Base-by-base conservation (phyloP, 2,329 filamentous ascomycete species). In the Spiromastix sp. region DNA sequence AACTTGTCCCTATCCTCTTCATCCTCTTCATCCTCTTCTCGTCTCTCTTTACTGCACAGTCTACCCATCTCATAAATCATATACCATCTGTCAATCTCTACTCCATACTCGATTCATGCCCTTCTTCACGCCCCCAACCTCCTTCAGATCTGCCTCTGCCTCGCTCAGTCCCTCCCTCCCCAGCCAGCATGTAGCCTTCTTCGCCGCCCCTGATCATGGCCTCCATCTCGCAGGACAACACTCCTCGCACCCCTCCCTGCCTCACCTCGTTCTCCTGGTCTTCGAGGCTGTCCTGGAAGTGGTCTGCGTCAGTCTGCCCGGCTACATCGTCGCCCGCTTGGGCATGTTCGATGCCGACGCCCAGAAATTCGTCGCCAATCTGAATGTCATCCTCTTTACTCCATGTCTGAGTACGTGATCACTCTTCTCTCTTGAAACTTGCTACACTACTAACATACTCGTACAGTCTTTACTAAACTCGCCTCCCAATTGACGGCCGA, bases 311-410 rank as follows among this genome's bases (percentile, higher is more conserved):
- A 89, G 83, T 58, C 63, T 95, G 47, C 91, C 91, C 0, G 91
- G 91, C 18, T 98, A 95, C 62, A 81, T 98, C 44, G 78, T 95
- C 36, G 91, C 91, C 9, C 71, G 82, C 25, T 71, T 85, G 49
- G 91, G 91, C 56, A 83, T 94, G 64, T 96, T 98, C 61, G 85
- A 93, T 61, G 85, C 85, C 44, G 86, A 94, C 34, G 84, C 87
- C 57, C 91, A 98, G 60, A 96, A 95, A 61, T 93, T 98, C 54
- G 71, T 95, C 33, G 89, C 91, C 36, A 95, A 98, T 55, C 70
- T 98, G 48, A 98, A 98, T 59, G 86, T 95, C 40, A 84, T 83
- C 66, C 71, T 98, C 27, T 98, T 98, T 61, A 98, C 91, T 19
- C 91, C 91, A 45, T 96, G 91, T 59, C 77, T 98, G 44, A 93